Percentiles rank a stretch among this genome's conserved stretches.
Conservation (phyloP, 2,329 filamentous ascomycete genomes). For the Aspergillus thermomutatus region DNA sequence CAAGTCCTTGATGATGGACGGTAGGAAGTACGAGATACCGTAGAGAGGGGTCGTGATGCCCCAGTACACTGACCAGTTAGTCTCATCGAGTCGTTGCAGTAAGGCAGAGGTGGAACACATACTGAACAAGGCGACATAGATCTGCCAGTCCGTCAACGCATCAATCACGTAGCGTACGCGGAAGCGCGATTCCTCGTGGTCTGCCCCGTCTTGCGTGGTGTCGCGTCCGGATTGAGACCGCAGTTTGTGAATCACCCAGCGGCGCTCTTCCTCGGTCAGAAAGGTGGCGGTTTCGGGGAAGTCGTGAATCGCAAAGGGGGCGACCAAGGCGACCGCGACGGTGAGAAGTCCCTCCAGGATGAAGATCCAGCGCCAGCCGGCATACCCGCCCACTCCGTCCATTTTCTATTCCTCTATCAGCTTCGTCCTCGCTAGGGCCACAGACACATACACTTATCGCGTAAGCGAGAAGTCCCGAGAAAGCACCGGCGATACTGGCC, state of each 20-base stretch:
- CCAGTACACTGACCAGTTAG: conserved; percentile 35
- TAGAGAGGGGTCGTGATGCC: conserved; percentile 43
- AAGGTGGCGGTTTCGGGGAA: conserved; percentile 44
- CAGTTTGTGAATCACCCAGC: conserved; percentile 37
- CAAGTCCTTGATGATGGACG: conserved; percentile 41
- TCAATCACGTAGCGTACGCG: conserved; percentile 38
- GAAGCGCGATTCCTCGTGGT: conserved; percentile 31
- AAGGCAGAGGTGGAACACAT: conserved; percentile 9
- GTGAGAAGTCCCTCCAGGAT: conserved; percentile 50
- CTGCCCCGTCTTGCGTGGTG: conserved; percentile 19
- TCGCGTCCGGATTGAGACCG: conserved; percentile 32
- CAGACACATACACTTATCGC: conserved; percentile 43
- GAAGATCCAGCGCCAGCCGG: conserved; percentile 51
- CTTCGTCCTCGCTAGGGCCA: conserved; percentile 15
- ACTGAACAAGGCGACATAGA: conserved; percentile 39
- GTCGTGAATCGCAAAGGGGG: conserved; percentile 47
- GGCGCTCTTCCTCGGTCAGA: conserved; percentile 39
- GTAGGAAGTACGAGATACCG: conserved; percentile 39
- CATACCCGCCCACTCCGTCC: conserved; percentile 46
- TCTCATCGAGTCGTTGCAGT: background rate
- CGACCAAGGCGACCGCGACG: conserved; percentile 39
- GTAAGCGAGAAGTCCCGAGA: conserved; percentile 51
- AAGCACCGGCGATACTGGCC: conserved; percentile 49
- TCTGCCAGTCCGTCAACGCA: conserved; percentile 42
- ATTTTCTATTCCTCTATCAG: conserved; percentile 36